A percentile compares a stretch with the other conserved stretches of the same genome.
Evolutionary conservation across 352 stramenopile genomes (phyloP).

Genomic region (Phytopythium chamaehyphon): DNA sequence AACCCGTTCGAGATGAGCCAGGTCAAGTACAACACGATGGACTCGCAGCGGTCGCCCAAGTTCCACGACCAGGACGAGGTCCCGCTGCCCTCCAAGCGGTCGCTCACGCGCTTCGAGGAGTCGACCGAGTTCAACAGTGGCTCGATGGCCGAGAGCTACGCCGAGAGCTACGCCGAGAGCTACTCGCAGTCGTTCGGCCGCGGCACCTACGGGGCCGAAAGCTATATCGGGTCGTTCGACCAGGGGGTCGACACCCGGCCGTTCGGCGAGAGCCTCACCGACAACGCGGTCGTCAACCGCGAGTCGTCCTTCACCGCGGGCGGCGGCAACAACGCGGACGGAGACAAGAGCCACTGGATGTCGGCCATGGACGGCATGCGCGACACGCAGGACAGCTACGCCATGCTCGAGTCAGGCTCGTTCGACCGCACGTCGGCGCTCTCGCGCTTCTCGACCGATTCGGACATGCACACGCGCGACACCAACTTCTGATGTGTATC

Average conservation of each 20-base stretch:
- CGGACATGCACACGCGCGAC: slow-evolving; percentile 31
- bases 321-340: slow-evolving; percentile 14
- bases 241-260: slow-evolving; percentile 15
- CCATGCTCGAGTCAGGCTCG: slow-evolving; percentile 74
- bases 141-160: slow-evolving; percentile 54
- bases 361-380: slow-evolving; percentile 71
- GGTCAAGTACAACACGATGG: slow-evolving; percentile 13
- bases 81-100: slow-evolving; percentile 34
- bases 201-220: slow-evolving; percentile 46
- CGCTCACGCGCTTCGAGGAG: slow-evolving; percentile 43
- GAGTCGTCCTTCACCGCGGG: slow-evolving; percentile 12
- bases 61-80: slow-evolving; percentile 34
- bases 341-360: slow-evolving; percentile 54
- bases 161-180: slow-evolving; percentile 49
- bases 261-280: slow-evolving; percentile 15
- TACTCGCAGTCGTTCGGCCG: slow-evolving; percentile 37
- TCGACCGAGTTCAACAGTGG: slow-evolving; percentile 48
- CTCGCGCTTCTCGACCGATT: slow-evolving; percentile 73
- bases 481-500: slow-evolving; percentile 6
- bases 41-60: slow-evolving; percentile 23
- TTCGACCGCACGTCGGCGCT: slow-evolving; percentile 69
- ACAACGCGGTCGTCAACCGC: slow-evolving; percentile 16
- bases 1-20: slow-evolving; percentile 8
- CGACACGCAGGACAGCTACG: slow-evolving; percentile 81
- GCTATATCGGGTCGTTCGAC: slow-evolving; percentile 52